These are phyloP conservation scores for Hypoxylon sp. DNA, from an alignment of 2,329 filamentous ascomycete genomes.

Conservation along the genomic window DNA sequence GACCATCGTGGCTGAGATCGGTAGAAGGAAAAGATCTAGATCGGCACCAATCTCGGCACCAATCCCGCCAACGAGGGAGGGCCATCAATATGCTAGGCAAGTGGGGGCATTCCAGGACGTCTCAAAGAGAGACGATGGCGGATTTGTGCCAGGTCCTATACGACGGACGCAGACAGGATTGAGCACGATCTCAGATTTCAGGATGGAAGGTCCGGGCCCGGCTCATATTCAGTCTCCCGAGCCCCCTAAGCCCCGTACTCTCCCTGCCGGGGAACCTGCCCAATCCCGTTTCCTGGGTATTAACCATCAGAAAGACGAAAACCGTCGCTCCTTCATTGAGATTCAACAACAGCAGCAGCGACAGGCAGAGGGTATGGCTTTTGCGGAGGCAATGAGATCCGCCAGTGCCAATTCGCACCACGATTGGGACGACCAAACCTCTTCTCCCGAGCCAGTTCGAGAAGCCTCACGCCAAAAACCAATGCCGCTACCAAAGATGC, in stretches of 20 bases:
- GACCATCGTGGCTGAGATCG: conserved; percentile 77
- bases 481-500: conserved; percentile 31
- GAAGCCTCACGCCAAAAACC: conserved; percentile 39
- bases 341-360: conserved; percentile 71
- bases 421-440: conserved; percentile 50
- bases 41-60: conserved; percentile 53
- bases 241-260: conserved; percentile 44
- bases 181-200: conserved; percentile 52
- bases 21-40: conserved; percentile 64
- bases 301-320: conserved; percentile 61
- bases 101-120: conserved; percentile 44
- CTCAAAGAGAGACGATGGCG: conserved; percentile 52
- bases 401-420: conserved; percentile 51
- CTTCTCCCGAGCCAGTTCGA: conserved; percentile 48
- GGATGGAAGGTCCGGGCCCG: conserved; percentile 33
- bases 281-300: conserved; percentile 54
- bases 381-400: conserved; percentile 63
- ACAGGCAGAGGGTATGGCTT: conserved; percentile 69
- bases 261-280: conserved; percentile 52
- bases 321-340: conserved; percentile 69
- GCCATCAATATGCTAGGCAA: conserved; percentile 47
- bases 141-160: conserved; percentile 67
- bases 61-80: conserved; percentile 51
- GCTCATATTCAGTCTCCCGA: conserved; percentile 39
- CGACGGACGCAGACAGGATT: conserved; percentile 70